phyloP scores from a whole-genome alignment of 140 eudicot species.

The Senecio squalidus region DNA sequence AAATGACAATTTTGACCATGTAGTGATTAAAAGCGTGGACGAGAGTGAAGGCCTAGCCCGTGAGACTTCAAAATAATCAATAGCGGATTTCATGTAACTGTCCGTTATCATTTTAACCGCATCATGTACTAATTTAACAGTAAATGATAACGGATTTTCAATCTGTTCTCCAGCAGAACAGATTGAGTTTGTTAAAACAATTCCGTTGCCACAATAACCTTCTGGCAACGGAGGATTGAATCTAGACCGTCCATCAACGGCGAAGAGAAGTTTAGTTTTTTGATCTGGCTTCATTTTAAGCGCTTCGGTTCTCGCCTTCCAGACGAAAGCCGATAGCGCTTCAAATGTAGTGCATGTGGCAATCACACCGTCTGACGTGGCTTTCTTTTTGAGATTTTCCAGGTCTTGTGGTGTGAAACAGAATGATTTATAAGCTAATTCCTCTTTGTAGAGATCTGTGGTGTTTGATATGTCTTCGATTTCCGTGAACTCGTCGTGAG shows the following conservation, averaged over 20 bases:
- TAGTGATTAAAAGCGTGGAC: constrained; percentile 64
- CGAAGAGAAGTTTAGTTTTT: constrained; percentile 70
- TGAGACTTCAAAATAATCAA: constrained; percentile 68
- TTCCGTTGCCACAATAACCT: constrained; percentile 66
- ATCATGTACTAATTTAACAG: constrained; percentile 55
- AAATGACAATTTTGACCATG: constrained; percentile 73
- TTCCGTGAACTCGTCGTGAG: constrained; percentile 63
- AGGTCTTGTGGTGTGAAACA: constrained; percentile 56
- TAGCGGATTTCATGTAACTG: constrained; percentile 71
- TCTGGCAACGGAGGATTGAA: constrained; percentile 59
- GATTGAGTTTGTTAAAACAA: constrained; percentile 57
- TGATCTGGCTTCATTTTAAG: constrained; percentile 62
- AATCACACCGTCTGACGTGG: constrained; percentile 39
- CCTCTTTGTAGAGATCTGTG: constrained; percentile 59
- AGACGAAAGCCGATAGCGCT: constrained; percentile 75
- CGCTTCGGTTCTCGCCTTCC: constrained; percentile 69
- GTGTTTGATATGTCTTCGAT: constrained; percentile 65
- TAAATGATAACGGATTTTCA: constrained; percentile 38
- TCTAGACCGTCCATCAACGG: constrained; percentile 74
- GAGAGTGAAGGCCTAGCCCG: constrained; percentile 75
- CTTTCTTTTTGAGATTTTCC: constrained; percentile 42
- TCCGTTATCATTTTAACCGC: constrained; percentile 55
- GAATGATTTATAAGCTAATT: constrained; percentile 53
- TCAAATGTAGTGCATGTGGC: constrained; percentile 64
- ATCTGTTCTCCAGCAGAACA: constrained; percentile 55